These are phyloP conservation scores for Circinella minor DNA, from an alignment of 371 early-diverging fungal species.

Conservation along the genomic window DNA sequence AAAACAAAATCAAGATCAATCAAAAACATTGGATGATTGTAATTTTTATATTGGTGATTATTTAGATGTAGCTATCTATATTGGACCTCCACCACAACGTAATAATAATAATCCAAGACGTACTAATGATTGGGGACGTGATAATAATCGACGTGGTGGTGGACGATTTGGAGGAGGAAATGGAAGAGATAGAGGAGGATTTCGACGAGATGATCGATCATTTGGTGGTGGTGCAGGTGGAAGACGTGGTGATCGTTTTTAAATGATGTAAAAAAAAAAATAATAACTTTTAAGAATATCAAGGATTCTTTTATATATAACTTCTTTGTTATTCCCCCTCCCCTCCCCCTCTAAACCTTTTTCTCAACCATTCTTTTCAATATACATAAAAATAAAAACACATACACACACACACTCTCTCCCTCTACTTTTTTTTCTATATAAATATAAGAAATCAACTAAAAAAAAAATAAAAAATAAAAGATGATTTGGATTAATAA, in stretches of 20 bases:
- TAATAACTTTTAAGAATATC: not conserved
- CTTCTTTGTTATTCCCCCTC: not conserved
- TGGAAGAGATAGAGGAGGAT: conserved; percentile 7
- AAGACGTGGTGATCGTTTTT: conserved; percentile 14
- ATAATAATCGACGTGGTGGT: not conserved
- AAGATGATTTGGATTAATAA: too few relatives aligned
- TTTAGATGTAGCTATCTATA: conserved; percentile 60
- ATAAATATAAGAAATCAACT: too few relatives aligned
- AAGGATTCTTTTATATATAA: not conserved
- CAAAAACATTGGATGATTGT: conserved; percentile 61
- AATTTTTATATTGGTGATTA: conserved; percentile 71
- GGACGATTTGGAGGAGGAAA: conserved; percentile 8
- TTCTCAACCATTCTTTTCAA: too few relatives aligned
- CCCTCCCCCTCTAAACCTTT: not conserved
- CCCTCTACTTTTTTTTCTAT: too few relatives aligned
- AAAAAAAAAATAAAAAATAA: too few relatives aligned
- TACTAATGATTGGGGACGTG: conserved; percentile 12
- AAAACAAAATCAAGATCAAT: conserved; percentile 48
- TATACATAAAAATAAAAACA: too few relatives aligned
- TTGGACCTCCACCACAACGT: conserved; percentile 40
- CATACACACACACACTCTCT: too few relatives aligned
- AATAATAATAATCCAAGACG: not conserved
- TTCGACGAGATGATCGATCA: conserved; percentile 12
- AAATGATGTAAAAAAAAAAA: too few relatives aligned
- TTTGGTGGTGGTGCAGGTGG: conserved; percentile 20